Conservation (phyloP, 2,329 filamentous ascomycete genomes). For the Cytospora chrysosperma region DNA sequence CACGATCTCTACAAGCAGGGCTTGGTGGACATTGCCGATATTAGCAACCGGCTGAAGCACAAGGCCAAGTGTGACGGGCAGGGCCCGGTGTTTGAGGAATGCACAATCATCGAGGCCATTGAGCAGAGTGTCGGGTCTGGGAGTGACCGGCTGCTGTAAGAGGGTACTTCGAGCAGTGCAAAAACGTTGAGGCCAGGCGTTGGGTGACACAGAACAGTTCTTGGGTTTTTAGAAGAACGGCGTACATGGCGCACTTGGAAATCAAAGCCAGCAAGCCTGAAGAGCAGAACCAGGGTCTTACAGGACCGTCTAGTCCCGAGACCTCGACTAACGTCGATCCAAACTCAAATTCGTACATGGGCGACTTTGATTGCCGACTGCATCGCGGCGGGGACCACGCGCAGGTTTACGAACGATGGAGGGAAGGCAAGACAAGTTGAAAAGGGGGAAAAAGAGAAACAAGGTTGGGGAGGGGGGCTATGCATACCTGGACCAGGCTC, state of each 20-base stretch:
- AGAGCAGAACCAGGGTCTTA: neutral
- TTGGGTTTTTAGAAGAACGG: neutral
- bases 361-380: neutral
- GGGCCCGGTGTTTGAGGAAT: constrained; percentile 83
- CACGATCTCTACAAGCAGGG: constrained; percentile 77
- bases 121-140: constrained; percentile 74
- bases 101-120: constrained; percentile 70
- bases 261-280: neutral
- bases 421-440: neutral
- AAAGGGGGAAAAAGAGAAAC: too few relatives aligned
- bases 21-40: constrained; percentile 75
- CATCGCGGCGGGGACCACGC: neutral
- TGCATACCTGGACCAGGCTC: constrained; percentile 14
- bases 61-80: constrained; percentile 81
- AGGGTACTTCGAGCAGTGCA: neutral
- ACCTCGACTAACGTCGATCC: neutral
- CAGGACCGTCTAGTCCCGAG: neutral
- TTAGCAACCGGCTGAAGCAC: constrained; percentile 75
- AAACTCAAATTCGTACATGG: neutral
- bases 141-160: constrained; percentile 67
- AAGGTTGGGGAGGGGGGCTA: too few relatives aligned
- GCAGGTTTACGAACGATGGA: neutral
- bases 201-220: too few relatives aligned
- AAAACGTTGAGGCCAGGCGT: neutral
- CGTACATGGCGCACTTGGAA: neutral